Conservation (phyloP, 225 moss, liverwort and hornwort genomes). For the Sphagnum contortum region DNA sequence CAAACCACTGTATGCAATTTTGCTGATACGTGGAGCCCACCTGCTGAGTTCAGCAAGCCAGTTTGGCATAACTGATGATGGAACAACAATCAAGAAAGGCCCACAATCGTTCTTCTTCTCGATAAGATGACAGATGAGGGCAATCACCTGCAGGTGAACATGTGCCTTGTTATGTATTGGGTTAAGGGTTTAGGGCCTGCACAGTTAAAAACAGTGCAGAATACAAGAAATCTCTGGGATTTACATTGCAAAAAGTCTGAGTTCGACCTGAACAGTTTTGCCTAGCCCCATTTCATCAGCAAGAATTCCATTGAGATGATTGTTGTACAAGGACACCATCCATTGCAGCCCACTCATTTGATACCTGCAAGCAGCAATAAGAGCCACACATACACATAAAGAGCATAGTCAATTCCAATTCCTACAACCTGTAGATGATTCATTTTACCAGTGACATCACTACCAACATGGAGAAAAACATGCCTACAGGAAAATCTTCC, state of each 20-base stretch:
- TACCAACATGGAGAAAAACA: no score
- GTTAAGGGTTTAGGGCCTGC: no score
- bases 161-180: no score
- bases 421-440: neutral
- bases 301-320: slow-evolving; percentile 91
- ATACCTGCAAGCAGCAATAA: slow-evolving; percentile 49
- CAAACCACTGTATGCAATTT: slow-evolving; percentile 80
- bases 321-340: slow-evolving; percentile 99
- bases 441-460: no score
- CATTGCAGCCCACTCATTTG: slow-evolving; percentile 95
- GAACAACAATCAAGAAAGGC: slow-evolving; percentile 96
- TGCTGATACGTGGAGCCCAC: slow-evolving; percentile 86
- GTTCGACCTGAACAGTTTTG: slow-evolving; percentile 77
- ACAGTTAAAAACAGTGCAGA: no score
- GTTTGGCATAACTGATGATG: slow-evolving; percentile 93
- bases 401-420: neutral
- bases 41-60: slow-evolving; percentile 92
- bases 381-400: neutral
- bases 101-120: slow-evolving; percentile 94
- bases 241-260: neutral
- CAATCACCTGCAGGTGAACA: slow-evolving; percentile 57
- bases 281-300: slow-evolving; percentile 99
- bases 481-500: no score
- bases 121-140: slow-evolving; percentile 90
- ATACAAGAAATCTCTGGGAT: neutral